Conservation (phyloP, 345 rosid genomes). For the Kernera saxatilis region DNA sequence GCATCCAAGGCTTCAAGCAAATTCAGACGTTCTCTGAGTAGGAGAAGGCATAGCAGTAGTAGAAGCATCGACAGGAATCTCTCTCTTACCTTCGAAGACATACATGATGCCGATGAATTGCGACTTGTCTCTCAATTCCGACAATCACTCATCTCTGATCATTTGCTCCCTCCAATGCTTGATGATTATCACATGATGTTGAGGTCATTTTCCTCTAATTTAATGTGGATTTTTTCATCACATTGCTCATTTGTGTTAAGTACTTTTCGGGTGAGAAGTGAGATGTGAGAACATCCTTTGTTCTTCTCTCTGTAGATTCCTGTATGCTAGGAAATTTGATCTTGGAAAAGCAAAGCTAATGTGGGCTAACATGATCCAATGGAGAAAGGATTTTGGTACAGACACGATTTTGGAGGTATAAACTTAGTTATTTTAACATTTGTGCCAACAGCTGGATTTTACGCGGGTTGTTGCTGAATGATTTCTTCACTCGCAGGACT, state of each 20-base stretch:
- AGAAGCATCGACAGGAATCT: conserved; percentile 17
- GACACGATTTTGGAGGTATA: conserved; percentile 79
- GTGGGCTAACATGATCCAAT: conserved; percentile 89
- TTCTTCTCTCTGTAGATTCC: conserved; percentile 42
- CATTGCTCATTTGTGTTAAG: neutral
- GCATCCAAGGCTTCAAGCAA: conserved; percentile 67
- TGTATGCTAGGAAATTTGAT: conserved; percentile 83
- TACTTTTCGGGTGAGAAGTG: too few relatives aligned
- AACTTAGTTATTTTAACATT: neutral
- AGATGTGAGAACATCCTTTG: neutral
- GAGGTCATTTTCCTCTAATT: conserved; percentile 45
- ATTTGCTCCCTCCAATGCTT: conserved; percentile 55
- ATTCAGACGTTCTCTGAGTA: conserved; percentile 54
- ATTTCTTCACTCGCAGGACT: conserved; percentile 45
- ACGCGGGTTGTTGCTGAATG: neutral
- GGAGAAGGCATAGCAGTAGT: conserved; percentile 35
- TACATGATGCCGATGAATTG: conserved; percentile 61
- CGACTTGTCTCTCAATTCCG: conserved; percentile 59
- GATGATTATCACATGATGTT: conserved; percentile 70
- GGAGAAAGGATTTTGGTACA: conserved; percentile 78
- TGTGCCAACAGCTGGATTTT: neutral
- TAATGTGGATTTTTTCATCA: neutral
- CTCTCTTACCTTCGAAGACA: conserved; percentile 60
- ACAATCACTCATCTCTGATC: conserved; percentile 46
- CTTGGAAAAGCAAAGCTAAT: conserved; percentile 61